Evolutionary conservation across 352 stramenopile species (phyloP).

Genomic region (Phytopythium sindhum): DNA sequence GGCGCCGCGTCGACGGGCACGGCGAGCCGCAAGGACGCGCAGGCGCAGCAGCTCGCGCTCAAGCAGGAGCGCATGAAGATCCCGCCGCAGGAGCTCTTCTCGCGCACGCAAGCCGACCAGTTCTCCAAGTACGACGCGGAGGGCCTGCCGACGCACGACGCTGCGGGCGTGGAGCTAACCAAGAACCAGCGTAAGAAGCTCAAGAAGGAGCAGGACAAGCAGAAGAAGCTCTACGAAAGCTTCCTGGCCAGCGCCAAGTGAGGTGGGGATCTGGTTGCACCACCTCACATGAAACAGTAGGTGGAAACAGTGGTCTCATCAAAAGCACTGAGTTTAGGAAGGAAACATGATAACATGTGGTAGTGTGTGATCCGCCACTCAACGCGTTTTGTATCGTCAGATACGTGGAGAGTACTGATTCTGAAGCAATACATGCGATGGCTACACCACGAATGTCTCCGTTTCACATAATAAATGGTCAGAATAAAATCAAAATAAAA

Average conservation of each 20-base stretch:
- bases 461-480: no score
- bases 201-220: constrained; percentile 88
- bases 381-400: no score
- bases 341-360: no score
- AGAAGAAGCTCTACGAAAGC: constrained; percentile 79
- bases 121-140: constrained; percentile 73
- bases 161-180: constrained; percentile 49
- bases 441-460: no score
- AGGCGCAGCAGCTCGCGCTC: constrained; percentile 78
- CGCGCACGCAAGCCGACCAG: constrained; percentile 51
- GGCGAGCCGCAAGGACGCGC: constrained; percentile 77
- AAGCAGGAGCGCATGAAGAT: constrained; percentile 94
- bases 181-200: constrained; percentile 87
- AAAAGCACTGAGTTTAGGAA: no score
- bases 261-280: background rate
- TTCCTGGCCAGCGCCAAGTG: constrained; percentile 39
- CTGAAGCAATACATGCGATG: no score
- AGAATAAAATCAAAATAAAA: no score
- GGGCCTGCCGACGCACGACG: constrained; percentile 76
- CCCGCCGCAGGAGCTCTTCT: constrained; percentile 77
- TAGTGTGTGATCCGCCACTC: no score
- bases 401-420: no score
- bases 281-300: no score
- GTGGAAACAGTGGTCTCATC: no score
- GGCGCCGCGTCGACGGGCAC: constrained; percentile 15